Base-by-base conservation (phyloP, 2,329 filamentous ascomycete genomes). In the Sporothrix euskadiensis region DNA sequence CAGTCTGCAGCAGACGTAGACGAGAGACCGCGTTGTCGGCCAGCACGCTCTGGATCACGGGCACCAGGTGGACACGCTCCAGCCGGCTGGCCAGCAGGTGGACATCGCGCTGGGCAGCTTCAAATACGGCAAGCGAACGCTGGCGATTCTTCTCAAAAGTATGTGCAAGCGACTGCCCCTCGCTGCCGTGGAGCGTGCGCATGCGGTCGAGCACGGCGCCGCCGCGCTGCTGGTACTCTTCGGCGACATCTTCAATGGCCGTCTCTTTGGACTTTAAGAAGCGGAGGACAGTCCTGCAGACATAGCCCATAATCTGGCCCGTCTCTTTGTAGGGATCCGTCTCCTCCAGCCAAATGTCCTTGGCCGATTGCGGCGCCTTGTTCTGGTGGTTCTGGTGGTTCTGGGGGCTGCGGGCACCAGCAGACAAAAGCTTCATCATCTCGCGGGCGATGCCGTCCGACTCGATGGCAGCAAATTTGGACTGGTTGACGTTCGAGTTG, bases 221-320 rank as follows among this genome's bases (percentile, higher is more conserved):
- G 0, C 76, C 76, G 4, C 76, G 75, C 16, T 77, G 74, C 5
- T 35, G 57, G 63, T 75, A 77, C 19, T 77, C 76, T 10, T 63
- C 44, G 2, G 75, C 73, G 6, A 77, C 74, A n/a, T 77, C 76
- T 1, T 74, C 73, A 19, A 77, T 69, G 22, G 76, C 76, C 3
- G 71, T 61, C 30, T 77, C 76, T 30, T 77, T 77, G 19, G 76
- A 74, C 14, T 77, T 77, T 56, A 77, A 73, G 16, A 75, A 75
- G 1, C 76, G 75, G 10, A 77, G 59, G 5, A 77, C 30, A 0
- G 76, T 74, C 75, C 74, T 75, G 72, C 76, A 77, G 2, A 77
- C 74, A 14, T 77, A 76, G 41, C 76, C 30, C 76, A 77, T 75
- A 12, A 74, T 73, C 19, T 76, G 73, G 52, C 71, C 39, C 1